Conservation (phyloP, 2,329 filamentous ascomycete genomes). For the Geosmithia putterillii region DNA sequence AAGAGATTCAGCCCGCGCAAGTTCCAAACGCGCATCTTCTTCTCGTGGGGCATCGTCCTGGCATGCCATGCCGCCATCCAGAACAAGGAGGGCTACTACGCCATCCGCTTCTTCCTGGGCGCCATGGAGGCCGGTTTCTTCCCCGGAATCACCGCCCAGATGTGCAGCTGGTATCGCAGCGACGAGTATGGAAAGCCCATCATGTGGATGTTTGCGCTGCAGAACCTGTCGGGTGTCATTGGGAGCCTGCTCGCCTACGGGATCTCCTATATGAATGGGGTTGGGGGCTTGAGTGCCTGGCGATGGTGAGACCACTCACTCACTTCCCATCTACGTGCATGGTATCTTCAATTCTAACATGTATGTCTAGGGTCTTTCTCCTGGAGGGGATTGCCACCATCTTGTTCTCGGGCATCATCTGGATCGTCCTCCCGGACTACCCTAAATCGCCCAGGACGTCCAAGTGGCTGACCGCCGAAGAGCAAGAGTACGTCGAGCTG, state of each 20-base stretch:
- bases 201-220: constrained; percentile 27
- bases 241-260: constrained; percentile 18
- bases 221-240: constrained; percentile 16
- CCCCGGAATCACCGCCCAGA: constrained; percentile 17
- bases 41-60: constrained; percentile 7
- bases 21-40: constrained; percentile 3
- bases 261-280: constrained; percentile 14
- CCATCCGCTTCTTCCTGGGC: constrained; percentile 29
- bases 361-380: constrained; percentile 21
- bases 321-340: neutral
- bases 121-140: constrained; percentile 32
- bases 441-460: constrained; percentile 11
- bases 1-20: neutral
- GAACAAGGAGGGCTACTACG: constrained; percentile 23
- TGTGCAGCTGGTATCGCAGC: constrained; percentile 31
- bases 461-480: constrained; percentile 23
- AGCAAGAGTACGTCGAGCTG: constrained; percentile 25
- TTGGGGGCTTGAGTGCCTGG: constrained; percentile 12
- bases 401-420: constrained; percentile 7
- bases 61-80: constrained; percentile 33
- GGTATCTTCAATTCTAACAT: neutral
- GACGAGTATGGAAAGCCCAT: constrained; percentile 28
- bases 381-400: constrained; percentile 29
- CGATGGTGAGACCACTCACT: constrained; percentile 4
- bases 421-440: constrained; percentile 25